Percentiles rank a stretch among this genome's conserved stretches.
These are phyloP conservation scores for Aeschynomene evenia DNA, from an alignment of 306 rosid species.

Conservation along the genomic window DNA sequence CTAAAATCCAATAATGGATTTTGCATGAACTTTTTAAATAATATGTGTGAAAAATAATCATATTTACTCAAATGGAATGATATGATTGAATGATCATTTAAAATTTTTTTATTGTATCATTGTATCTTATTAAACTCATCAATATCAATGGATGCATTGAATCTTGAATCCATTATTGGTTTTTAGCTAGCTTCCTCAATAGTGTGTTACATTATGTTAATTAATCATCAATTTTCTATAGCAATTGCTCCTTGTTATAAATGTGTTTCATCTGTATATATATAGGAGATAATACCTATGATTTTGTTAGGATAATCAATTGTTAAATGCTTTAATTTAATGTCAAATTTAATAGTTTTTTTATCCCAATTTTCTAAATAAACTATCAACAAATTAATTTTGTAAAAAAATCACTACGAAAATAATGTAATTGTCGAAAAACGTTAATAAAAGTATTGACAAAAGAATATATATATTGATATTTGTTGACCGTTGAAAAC, in stretches of 20 bases:
- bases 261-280: not conserved
- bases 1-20: too few species aligned
- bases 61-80: too few species aligned
- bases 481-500: too few species aligned
- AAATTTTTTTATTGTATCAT: too few species aligned
- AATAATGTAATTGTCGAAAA: too few species aligned
- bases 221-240: slow-evolving; percentile 10
- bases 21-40: too few species aligned
- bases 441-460: too few species aligned
- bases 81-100: too few species aligned
- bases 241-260: slow-evolving; percentile 11
- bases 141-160: slow-evolving; percentile 25
- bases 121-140: too few species aligned
- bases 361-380: not conserved
- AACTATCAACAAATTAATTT: not conserved
- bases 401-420: too few species aligned
- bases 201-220: slow-evolving; percentile 31
- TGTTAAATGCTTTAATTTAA: not conserved
- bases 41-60: too few species aligned
- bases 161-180: slow-evolving; percentile 29
- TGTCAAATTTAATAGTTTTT: not conserved
- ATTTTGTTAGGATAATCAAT: not conserved
- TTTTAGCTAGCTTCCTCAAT: slow-evolving; percentile 21
- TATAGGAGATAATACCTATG: not conserved
- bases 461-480: too few species aligned